Percentiles rank a stretch among this genome's conserved stretches.
Conservation (phyloP, 176 grass and related monocot genomes). For the Dactylis glomerata region DNA sequence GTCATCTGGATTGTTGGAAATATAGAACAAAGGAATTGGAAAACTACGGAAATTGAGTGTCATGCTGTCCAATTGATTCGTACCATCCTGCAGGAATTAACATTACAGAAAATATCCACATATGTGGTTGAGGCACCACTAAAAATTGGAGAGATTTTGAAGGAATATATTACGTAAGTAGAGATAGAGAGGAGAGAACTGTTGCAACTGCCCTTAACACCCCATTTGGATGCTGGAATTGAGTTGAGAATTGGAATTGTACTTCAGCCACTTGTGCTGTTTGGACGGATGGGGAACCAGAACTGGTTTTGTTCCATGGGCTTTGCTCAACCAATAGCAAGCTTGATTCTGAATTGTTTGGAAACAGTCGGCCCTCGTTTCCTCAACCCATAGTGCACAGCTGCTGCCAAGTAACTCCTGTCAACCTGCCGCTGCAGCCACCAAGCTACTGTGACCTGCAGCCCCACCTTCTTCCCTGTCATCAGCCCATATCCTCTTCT, state of each 20-base stretch:
- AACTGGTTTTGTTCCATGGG: not conserved
- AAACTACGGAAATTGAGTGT: not conserved
- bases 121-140: conserved; percentile 6
- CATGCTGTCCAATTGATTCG: not conserved
- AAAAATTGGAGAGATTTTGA: not conserved
- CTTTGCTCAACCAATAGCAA: not conserved
- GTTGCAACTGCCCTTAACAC: not conserved
- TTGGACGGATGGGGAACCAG: not conserved
- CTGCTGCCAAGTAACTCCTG: not conserved
- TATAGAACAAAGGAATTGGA: not conserved
- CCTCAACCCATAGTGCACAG: not conserved
- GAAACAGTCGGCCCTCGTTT: not conserved
- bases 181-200: not conserved
- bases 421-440: not conserved
- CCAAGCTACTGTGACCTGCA: not conserved
- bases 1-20: not conserved
- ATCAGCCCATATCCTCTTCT: not conserved
- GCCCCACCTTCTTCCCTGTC: not conserved
- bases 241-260: not conserved
- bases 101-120: not conserved
- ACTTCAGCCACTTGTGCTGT: not conserved
- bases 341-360: not conserved
- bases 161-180: not conserved
- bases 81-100: not conserved
- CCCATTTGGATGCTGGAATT: not conserved